Percentiles rank a stretch among this genome's conserved stretches.
phyloP scores from a whole-genome alignment of 1,284 basidiomycete genomes.

The Fistulina hepatica region DNA sequence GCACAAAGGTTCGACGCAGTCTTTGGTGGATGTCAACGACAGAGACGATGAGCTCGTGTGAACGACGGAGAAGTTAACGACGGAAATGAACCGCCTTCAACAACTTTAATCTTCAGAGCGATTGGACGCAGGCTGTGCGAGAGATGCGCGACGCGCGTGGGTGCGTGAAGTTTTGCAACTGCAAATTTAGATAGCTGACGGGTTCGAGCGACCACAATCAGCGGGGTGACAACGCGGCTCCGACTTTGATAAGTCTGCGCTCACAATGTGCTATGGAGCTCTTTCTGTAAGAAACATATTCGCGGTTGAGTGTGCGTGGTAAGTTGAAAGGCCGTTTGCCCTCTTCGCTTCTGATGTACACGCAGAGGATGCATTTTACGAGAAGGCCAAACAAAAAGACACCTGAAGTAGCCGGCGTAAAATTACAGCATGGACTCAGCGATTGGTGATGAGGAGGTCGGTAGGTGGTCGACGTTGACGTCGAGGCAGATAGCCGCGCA shows the following conservation, averaged over 20 bases:
- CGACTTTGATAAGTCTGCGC: too few species aligned
- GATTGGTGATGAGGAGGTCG: conserved; percentile 20
- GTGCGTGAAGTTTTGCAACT: conserved; percentile 5
- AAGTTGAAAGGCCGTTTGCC: too few species aligned
- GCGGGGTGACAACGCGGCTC: too few species aligned
- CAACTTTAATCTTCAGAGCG: too few species aligned
- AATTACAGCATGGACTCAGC: conserved; percentile 39
- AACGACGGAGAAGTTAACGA: too few species aligned
- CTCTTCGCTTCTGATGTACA: too few species aligned
- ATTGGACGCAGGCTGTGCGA: too few species aligned
- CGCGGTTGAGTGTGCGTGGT: conserved; percentile 44
- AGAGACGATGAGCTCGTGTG: too few species aligned
- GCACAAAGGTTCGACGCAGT: too few species aligned
- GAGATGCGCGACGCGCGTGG: not conserved
- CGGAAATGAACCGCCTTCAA: too few species aligned
- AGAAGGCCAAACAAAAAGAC: conserved; percentile 28
- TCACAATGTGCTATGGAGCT: conserved; percentile 23
- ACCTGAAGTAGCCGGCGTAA: conserved; percentile 37
- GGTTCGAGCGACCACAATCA: conserved; percentile 48
- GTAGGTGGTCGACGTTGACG: conserved; percentile 26
- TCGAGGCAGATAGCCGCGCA: conserved; percentile 32
- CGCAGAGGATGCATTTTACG: conserved; percentile 20
- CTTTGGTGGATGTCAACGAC: too few species aligned
- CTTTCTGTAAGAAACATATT: conserved; percentile 23
- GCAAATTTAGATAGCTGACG: conserved; percentile 5